Evolutionary conservation across 495 filamentous ascomycete species (phyloP), one percentile per base, ranked within the genome.

Genomic region (Tirmania nivea): DNA sequence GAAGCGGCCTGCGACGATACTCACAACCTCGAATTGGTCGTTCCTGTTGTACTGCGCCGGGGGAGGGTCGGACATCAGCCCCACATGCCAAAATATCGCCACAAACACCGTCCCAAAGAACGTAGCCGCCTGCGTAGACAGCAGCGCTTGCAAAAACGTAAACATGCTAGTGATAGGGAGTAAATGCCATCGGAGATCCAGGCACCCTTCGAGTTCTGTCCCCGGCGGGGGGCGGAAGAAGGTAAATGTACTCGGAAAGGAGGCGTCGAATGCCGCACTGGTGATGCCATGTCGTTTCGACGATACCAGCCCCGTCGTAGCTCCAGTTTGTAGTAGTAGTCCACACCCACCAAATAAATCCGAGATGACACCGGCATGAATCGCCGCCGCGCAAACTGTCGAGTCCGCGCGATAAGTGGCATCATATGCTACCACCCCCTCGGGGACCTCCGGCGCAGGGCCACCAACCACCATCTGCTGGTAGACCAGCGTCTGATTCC

Each of bases 361-460:
- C 12, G 75, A 75, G 52, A 87, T 74, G 45, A 84, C 60, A 10
- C 86, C 85, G 0, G 81, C 73, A 62, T 93, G 86, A 37, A 93
- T 81, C 8, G 85, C 85, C 10, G 84, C 70, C 48, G 79, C 77
- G 63, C 86, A 93, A 53, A 90, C 76, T 59, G 85, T 85, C 17
- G 84, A 89, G 61, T 93, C 86, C 1, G 80, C 81, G 2, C 86
- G 77, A 63, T 93, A 93, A 16, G 81, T 62, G 0, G 73, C 68
- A 49, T 66, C 56, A 0, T 73, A 61, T 7, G 25, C 25, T 1
- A 31, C 25, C 2, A 56, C 47, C 14, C 54, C 50, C 25, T 37
- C 42, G 34, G 14, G 12, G 51, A 5, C 49, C 55, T 21, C 63
- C 62, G 10, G 67, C 65, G 37, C 65, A 65, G 11, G 66, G 0